Evolutionary conservation across 768 basidiomycete genomes (phyloP).

Genomic region (Leucosporidium scottii): DNA sequence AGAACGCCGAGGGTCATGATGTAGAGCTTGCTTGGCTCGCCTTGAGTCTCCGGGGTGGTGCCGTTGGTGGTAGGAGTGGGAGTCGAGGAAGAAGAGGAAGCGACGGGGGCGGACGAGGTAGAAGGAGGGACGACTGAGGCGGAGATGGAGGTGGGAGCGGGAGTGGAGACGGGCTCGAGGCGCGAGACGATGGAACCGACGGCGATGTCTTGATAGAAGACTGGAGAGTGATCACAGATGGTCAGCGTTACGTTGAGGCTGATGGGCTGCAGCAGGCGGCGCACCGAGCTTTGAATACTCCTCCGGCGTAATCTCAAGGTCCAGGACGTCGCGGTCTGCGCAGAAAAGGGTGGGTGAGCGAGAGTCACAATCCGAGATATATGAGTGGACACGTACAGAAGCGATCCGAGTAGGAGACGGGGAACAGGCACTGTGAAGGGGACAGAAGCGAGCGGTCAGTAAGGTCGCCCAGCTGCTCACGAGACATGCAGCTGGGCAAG

Average conservation of each 20-base stretch:
- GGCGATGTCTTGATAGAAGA: constrained; percentile 88
- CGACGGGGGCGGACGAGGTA: constrained; percentile 32
- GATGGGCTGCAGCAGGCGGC: constrained; percentile 38
- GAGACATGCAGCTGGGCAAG: too few relatives aligned
- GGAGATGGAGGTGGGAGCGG: constrained; percentile 43
- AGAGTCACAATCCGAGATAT: too few relatives aligned
- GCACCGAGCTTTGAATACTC: constrained; percentile 79
- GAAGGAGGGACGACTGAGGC: not conserved
- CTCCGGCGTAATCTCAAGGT: constrained; percentile 52
- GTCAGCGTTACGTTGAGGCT: not conserved
- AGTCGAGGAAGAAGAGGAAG: constrained; percentile 31
- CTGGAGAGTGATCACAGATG: constrained; percentile 43
- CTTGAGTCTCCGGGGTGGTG: not conserved
- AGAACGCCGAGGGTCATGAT: constrained; percentile 89
- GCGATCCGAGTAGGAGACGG: constrained; percentile 78
- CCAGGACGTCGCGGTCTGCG: constrained; percentile 60
- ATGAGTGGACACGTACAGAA: constrained; percentile 56
- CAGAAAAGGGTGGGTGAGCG: too few relatives aligned
- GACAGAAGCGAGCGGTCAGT: too few relatives aligned
- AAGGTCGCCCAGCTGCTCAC: too few relatives aligned
- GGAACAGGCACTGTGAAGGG: constrained; percentile 56
- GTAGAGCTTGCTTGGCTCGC: constrained; percentile 49
- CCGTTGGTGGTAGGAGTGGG: constrained; percentile 38
- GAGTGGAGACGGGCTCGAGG: constrained; percentile 51
- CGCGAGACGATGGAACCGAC: constrained; percentile 83